A percentile compares a stretch with the other conserved stretches of the same genome.
Conservation (phyloP, 352 stramenopile species). For the Porosira glacialis region DNA sequence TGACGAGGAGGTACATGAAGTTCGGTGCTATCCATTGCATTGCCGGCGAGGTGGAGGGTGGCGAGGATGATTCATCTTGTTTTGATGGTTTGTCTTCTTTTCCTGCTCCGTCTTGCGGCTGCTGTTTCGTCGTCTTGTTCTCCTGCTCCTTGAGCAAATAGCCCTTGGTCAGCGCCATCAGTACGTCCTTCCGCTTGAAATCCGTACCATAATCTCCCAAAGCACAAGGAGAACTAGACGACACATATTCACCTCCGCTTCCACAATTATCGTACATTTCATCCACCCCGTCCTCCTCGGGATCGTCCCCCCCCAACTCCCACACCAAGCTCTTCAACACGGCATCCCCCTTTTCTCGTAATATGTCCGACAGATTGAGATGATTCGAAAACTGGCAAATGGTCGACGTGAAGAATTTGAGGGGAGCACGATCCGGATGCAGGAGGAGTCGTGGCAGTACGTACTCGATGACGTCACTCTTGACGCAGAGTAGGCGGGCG, state of each 20-base stretch:
- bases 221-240: no score
- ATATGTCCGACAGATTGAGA: conserved; percentile 56
- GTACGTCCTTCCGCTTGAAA: conserved; percentile 38
- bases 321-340: conserved; percentile 73
- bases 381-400: conserved; percentile 57
- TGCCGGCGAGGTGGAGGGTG: conserved; percentile 31
- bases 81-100: conserved; percentile 29
- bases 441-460: conserved; percentile 67
- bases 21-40: conserved; percentile 68
- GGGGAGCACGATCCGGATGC: conserved; percentile 31
- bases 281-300: conserved; percentile 40
- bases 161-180: conserved; percentile 45
- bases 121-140: conserved; percentile 8
- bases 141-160: conserved; percentile 34
- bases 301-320: conserved; percentile 60
- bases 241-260: conserved; percentile 13
- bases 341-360: conserved; percentile 47
- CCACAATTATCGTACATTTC: conserved; percentile 44
- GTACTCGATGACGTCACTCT: conserved; percentile 58
- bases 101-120: conserved; percentile 31
- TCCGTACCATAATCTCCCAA: no score
- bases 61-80: no score
- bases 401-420: conserved; percentile 66
- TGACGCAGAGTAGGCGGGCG: conserved; percentile 57
- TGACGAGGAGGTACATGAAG: conserved; percentile 81